A percentile compares a stretch with the other conserved stretches of the same genome.
Conservation (phyloP, 495 filamentous ascomycete genomes). For the Xylaria nigripes region DNA sequence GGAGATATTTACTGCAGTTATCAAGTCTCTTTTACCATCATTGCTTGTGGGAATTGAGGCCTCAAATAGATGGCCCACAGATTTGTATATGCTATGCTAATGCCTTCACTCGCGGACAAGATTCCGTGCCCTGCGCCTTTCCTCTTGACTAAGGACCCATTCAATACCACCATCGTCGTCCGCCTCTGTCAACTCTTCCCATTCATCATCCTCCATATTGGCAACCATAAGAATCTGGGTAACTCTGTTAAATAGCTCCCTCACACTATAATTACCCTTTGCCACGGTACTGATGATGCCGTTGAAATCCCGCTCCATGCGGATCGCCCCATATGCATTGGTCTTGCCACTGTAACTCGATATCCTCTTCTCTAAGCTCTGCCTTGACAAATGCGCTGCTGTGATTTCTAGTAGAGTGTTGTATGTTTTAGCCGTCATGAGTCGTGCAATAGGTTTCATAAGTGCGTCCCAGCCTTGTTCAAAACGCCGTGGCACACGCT, state of each 20-base stretch:
- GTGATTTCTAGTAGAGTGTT: slow-evolving; percentile 64
- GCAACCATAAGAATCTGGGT: slow-evolving; percentile 82
- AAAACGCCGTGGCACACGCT: slow-evolving; percentile 65
- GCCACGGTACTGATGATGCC: slow-evolving; percentile 71
- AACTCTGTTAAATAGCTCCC: slow-evolving; percentile 72
- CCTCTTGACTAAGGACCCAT: slow-evolving; percentile 49
- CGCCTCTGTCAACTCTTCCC: slow-evolving; percentile 56
- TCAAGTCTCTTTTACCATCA: not conserved
- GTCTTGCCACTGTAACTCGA: slow-evolving; percentile 76
- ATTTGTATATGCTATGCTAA: not conserved
- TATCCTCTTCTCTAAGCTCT: slow-evolving; percentile 81
- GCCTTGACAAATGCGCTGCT: slow-evolving; percentile 57
- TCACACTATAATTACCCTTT: slow-evolving; percentile 66
- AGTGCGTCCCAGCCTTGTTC: slow-evolving; percentile 75
- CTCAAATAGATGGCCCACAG: not conserved
- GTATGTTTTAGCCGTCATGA: slow-evolving; percentile 67
- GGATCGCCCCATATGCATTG: slow-evolving; percentile 73
- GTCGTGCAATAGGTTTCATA: slow-evolving; percentile 71
- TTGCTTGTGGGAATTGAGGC: not conserved
- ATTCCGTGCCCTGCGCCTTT: slow-evolving; percentile 44
- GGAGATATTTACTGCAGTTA: no score
- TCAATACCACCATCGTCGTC: slow-evolving; percentile 39
- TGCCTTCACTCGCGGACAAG: slow-evolving; percentile 31
- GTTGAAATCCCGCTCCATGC: slow-evolving; percentile 80
- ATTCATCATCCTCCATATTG: slow-evolving; percentile 97